Evolutionary conservation across 2,329 filamentous ascomycete species (phyloP), one percentile per base, ranked within the genome.

Genomic region (Fusarium penzigii): DNA sequence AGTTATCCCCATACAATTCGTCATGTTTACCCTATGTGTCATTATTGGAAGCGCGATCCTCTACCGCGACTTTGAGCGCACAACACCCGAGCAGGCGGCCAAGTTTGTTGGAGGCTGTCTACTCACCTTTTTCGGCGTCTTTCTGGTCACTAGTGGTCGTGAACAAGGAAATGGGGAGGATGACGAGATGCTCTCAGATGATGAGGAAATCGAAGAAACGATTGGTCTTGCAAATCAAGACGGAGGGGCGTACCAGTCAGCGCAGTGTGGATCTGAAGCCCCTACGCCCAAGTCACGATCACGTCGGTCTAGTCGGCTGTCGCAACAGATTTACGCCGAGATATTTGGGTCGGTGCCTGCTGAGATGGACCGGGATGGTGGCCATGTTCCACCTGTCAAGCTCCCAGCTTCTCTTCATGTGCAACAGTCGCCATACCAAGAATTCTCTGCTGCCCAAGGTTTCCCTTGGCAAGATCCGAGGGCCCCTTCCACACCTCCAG

Each of bases 1-100:
- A 70, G 94, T 99, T 62, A 99, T 99, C 57, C 94, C 94, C 0
- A 94, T 94, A 13, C 94, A 99, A 67, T 99, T 99, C 64, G 94
- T 99, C 45, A 83, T 95, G 57, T 99, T 99, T 70, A 99, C 94
- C 0, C 79, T 99, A 8, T 96, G 90, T 6, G 94, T 97, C 57
- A 97, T 99, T 62, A 80, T 96, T 46, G 94, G 94, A 51, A 97
- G 92, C 65, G 93, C 93, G 1, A 81, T 99, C 9, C 75, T 99
- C 6, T 99, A 97, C 69, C 87, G 93, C 45, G 94, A 99, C 70
- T 99, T 99, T 65, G 90, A 97, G 70, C 86, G 88, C 40, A 89
- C 90, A 8, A 89, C 86, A 0, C 73, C 80, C 29, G 80, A 85
- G 44, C 89, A 90, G 64, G 89, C 90, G 3, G 75, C 78, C 51